Evolutionary conservation across 1,139 yeast genomes (phyloP), one percentile per base, ranked within the genome.

Genomic region (Kurtzmaniella quercitrusa): DNA sequence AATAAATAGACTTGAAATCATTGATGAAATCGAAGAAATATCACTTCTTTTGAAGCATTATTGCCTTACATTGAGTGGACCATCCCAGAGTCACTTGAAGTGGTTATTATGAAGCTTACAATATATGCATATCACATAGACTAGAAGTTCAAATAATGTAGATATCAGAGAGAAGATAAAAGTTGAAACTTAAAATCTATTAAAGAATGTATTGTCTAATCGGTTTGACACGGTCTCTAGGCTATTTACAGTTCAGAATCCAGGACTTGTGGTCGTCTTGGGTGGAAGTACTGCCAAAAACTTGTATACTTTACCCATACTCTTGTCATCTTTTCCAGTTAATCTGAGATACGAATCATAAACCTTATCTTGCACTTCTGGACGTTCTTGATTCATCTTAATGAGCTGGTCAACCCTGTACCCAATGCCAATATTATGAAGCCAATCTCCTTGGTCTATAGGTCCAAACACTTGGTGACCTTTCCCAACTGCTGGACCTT

Each of bases 11-110:
- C 68, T 91, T 41, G 98, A 93, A 58, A 70, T 90, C 52, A 68
- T 93, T 34, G 98, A 93, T 63, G 98, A 93, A 60, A 66, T 89
- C 12, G 98, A 93, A 63, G 98, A 93, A 58, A 72, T 93, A 55
- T 69, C 72, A 50, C 66, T 93, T 37, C 70, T 93, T 46, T 77
- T 88, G 50, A 73, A 76, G 38, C 98, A 93, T 62, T 93, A 93
- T 57, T 83, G 95, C 48, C 61, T 86, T 23, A 52, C 57, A 25
- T 59, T 54, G 40, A 62, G 58, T 2, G 63, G 42, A n/a, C 25
- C 12, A 2, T 4, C n/a, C 7, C 11, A 11, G 12, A 19, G 15
- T 12, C 14, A 55, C 37, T 43, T 25, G 19, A 36, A 36, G 9
- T 36, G 38, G 38, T 6, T 21, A 2, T 2, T 34, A 16, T 16